Conservation (phyloP, 441 rosid genomes). For the Eutrema salsugineum region DNA sequence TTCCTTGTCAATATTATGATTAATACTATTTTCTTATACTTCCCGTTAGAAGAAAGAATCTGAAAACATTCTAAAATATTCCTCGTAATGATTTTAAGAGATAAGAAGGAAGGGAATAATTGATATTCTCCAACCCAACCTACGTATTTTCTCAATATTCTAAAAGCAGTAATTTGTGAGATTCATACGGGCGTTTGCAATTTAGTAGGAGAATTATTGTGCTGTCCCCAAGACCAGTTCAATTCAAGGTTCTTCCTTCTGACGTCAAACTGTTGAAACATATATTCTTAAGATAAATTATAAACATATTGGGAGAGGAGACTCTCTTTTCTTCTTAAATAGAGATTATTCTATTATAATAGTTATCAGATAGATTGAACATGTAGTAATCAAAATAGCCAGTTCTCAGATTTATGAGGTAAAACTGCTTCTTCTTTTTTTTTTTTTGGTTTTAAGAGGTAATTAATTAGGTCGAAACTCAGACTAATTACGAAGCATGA, state of each 20-base stretch:
- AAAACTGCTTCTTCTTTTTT: not conserved
- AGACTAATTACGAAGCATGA: not conserved
- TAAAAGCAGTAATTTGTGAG: not conserved
- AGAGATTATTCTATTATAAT: not conserved
- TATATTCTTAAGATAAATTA: not conserved
- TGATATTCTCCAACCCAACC: not conserved
- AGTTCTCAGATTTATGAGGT: not conserved
- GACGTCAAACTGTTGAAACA: slow-evolving; percentile 4
- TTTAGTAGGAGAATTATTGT: not conserved
- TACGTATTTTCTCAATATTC: not conserved
- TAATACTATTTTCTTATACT: not conserved
- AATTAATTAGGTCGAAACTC: not conserved
- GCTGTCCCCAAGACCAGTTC: slow-evolving; percentile 21
- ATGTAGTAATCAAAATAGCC: too few species aligned
- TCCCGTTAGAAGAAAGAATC: not conserved
- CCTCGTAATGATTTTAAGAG: not conserved
- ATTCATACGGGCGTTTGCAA: not conserved
- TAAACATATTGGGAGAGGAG: not conserved
- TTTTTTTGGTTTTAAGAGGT: not conserved
- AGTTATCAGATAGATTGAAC: not conserved
- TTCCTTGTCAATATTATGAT: not conserved
- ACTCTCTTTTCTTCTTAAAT: not conserved
- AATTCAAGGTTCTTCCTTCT: not conserved
- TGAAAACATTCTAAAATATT: not conserved
- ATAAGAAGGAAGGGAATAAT: not conserved